These are phyloP conservation scores for Hemileccinum impolitum DNA, from an alignment of 768 basidiomycete genomes.

Conservation along the genomic window DNA sequence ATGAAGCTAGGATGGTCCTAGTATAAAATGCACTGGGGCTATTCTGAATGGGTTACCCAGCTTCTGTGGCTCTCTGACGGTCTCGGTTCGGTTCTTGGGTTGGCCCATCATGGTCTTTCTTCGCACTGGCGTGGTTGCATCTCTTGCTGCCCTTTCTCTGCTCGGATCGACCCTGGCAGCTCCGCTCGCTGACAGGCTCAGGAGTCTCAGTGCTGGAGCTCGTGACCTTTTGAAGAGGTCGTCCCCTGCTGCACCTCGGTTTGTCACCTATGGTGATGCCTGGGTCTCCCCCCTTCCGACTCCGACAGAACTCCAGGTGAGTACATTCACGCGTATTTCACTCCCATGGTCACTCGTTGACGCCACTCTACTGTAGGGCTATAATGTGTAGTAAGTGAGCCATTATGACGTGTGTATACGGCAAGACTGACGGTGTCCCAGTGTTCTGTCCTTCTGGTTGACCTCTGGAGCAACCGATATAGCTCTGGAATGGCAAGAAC, in stretches of 20 bases:
- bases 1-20: background rate
- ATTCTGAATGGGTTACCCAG: background rate
- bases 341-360: background rate
- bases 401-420: background rate
- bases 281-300: slow-evolving; percentile 44
- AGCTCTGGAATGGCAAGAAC: slow-evolving; percentile 41
- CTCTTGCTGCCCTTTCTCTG: background rate
- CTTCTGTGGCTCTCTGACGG: background rate
- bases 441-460: slow-evolving; percentile 41
- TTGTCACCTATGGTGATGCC: slow-evolving; percentile 36
- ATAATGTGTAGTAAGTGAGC: slow-evolving; percentile 31
- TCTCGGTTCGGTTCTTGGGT: background rate
- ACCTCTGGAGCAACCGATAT: slow-evolving; percentile 41
- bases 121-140: background rate
- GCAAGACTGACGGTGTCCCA: slow-evolving; percentile 2
- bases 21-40: background rate
- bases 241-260: slow-evolving; percentile 46
- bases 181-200: slow-evolving; percentile 12
- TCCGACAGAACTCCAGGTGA: slow-evolving; percentile 40
- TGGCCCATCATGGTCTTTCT: slow-evolving; percentile 4
- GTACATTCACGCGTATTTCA: background rate
- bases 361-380: slow-evolving; percentile 21
- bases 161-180: slow-evolving; percentile 1
- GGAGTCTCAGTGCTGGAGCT: slow-evolving; percentile 10
- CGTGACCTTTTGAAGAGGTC: slow-evolving; percentile 10